phyloP scores from a whole-genome alignment of 2,329 filamentous ascomycete genomes.

The Botrytis deweyae region DNA sequence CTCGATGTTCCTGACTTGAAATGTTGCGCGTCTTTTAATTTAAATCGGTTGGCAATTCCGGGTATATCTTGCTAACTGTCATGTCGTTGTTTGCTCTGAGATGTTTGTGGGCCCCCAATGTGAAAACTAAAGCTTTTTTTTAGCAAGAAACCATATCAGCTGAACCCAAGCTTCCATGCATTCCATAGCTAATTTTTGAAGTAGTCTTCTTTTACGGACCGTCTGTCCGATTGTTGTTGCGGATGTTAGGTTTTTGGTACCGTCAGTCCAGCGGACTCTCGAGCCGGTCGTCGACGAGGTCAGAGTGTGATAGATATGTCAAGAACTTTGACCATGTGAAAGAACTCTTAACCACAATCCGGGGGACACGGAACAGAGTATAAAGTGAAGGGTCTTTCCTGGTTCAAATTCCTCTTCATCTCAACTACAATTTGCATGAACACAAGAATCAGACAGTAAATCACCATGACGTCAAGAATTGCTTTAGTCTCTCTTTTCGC shows the following conservation, averaged over 20 bases:
- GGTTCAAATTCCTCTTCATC: neutral
- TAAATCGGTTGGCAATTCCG: neutral
- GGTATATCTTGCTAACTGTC: neutral
- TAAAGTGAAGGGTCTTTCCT: neutral
- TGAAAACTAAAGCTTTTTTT: neutral
- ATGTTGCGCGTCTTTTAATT: slow-evolving; percentile 9
- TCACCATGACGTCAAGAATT: slow-evolving; percentile 9
- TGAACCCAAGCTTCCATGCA: neutral
- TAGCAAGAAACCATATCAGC: neutral
- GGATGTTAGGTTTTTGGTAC: slow-evolving; percentile 11
- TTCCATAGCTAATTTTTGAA: neutral
- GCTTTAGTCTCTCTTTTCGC: slow-evolving; percentile 45
- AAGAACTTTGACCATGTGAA: neutral
- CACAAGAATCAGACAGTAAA: neutral
- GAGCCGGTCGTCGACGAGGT: slow-evolving; percentile 4
- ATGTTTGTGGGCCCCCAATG: neutral
- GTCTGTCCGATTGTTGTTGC: neutral
- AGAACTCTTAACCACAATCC: neutral
- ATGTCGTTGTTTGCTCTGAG: neutral
- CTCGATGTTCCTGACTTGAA: neutral
- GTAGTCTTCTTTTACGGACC: slow-evolving; percentile 1
- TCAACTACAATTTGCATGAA: neutral
- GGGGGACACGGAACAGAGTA: neutral
- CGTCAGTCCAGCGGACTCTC: slow-evolving; percentile 15
- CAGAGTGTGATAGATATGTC: neutral